Base-by-base conservation (phyloP, 2,329 filamentous ascomycete genomes). In the Chrysoporthe cubensis region DNA sequence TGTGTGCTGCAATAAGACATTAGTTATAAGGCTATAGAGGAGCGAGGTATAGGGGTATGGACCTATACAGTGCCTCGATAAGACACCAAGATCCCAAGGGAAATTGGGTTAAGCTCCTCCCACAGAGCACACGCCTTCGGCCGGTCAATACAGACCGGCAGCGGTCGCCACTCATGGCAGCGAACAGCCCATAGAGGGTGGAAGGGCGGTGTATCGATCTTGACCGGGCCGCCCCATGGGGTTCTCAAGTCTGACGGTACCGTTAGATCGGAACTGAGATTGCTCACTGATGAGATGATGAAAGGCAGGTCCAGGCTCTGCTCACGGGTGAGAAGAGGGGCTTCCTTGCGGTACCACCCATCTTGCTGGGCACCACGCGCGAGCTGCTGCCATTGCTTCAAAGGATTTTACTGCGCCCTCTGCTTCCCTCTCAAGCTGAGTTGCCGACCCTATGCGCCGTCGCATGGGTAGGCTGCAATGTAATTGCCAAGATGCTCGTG, bases 11-110 rank as follows among this genome's bases (percentile, higher is more conserved):
- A 64, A 69, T 67, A 69, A 52, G 7, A 52, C 26, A 42, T 57
- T 52, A 46, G 40, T 52, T 69, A 69, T 69, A 62, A 34, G 52
- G n/a, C 42, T 67, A 65, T 67, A 69, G 57, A 42, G 62, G 7
- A 57, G 58, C 37, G 21, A 21, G 32, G 44, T 69, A 66, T 60
- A 62, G 65, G 42, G 13, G 7, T 57, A 56, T 64, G 62, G 62
- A 26, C 32, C 50, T 67, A 67, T 69, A 69, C 43, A n/a, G 52
- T 50, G n/a, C 34, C 32, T 37, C 18, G 18, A 18, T 67, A 67
- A 54, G 44, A 46, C 43, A 43, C 61, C 65, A 66, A 64, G 48
- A 14, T 34, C 50, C 56, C 40, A 52, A 43, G 57, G 57, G 32
- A 52, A 2, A 63, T 56, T 67, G 62, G 62, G n/a, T 56, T 37